Conservation (phyloP, 768 basidiomycete species). For the Rhodotorula graminis region DNA sequence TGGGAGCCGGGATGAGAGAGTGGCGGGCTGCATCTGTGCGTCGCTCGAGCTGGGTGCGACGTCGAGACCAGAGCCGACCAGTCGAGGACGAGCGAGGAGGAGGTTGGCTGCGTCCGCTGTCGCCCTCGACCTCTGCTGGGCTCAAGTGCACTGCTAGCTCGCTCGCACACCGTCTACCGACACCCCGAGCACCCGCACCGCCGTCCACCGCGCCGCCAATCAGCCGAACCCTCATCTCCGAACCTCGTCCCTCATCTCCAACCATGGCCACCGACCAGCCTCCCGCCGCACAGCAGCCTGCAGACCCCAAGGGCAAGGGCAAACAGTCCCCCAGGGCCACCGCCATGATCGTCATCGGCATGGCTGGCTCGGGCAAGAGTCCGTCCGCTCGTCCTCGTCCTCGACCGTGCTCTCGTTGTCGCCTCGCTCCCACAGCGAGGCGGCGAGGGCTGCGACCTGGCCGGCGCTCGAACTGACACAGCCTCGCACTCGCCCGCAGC, state of each 20-base stretch:
- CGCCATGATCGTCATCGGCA: conserved; percentile 37
- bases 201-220: not conserved
- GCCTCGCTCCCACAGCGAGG: not conserved
- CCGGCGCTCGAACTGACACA: no score
- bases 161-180: no score
- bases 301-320: conserved; percentile 24
- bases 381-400: not conserved
- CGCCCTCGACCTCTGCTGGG: no score
- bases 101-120: no score
- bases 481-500: conserved; percentile 55
- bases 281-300: not conserved
- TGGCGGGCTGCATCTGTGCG: not conserved
- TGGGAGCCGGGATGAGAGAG: not conserved
- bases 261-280: not conserved
- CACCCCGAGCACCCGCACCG: no score
- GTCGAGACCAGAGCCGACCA: no score
- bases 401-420: no score
- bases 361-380: conserved; percentile 37
- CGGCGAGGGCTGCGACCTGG: no score
- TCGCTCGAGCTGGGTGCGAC: no score
- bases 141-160: no score
- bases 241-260: not conserved
- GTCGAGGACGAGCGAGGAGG: no score
- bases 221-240: not conserved
- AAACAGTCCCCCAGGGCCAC: conserved; percentile 21